A percentile compares a stretch with the other conserved stretches of the same genome.
These are phyloP conservation scores for Catunica adiposa DNA, from an alignment of 2,329 filamentous ascomycete genomes.

Conservation along the genomic window DNA sequence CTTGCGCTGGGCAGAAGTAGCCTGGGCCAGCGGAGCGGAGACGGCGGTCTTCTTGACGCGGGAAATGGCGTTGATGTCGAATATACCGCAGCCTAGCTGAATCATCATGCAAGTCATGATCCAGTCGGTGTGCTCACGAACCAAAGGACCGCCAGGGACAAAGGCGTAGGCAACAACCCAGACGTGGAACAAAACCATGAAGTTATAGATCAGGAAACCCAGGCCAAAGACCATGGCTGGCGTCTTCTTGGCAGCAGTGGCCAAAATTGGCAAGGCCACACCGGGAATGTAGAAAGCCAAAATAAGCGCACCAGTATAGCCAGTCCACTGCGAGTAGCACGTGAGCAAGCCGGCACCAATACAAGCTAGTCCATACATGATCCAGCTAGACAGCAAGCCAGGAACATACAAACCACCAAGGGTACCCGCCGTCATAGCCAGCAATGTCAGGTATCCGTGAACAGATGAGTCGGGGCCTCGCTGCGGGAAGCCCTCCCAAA, in stretches of 20 bases:
- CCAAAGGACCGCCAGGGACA: slow-evolving; percentile 79
- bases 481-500: slow-evolving; percentile 90
- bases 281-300: slow-evolving; percentile 71
- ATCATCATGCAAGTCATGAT: slow-evolving; percentile 80
- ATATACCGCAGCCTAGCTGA: slow-evolving; percentile 68
- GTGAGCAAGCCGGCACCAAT: slow-evolving; percentile 67
- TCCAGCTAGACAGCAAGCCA: slow-evolving; percentile 57
- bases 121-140: slow-evolving; percentile 92
- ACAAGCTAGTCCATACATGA: slow-evolving; percentile 60
- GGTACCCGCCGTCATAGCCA: slow-evolving; percentile 72
- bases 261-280: slow-evolving; percentile 56
- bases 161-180: slow-evolving; percentile 99
- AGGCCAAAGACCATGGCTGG: slow-evolving; percentile 72
- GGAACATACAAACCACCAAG: slow-evolving; percentile 60
- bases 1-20: slow-evolving; percentile 30
- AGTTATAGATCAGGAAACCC: slow-evolving; percentile 81
- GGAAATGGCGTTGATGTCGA: slow-evolving; percentile 39
- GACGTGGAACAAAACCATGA: slow-evolving; percentile 90
- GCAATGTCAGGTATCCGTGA: slow-evolving; percentile 76
- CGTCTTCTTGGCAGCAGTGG: slow-evolving; percentile 57
- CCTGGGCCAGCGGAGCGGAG: not conserved
- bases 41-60: slow-evolving; percentile 11
- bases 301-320: slow-evolving; percentile 68
- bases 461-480: slow-evolving; percentile 73
- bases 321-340: slow-evolving; percentile 63